Base-by-base conservation (phyloP, 2,329 filamentous ascomycete species). In the Xylaria sp. region DNA sequence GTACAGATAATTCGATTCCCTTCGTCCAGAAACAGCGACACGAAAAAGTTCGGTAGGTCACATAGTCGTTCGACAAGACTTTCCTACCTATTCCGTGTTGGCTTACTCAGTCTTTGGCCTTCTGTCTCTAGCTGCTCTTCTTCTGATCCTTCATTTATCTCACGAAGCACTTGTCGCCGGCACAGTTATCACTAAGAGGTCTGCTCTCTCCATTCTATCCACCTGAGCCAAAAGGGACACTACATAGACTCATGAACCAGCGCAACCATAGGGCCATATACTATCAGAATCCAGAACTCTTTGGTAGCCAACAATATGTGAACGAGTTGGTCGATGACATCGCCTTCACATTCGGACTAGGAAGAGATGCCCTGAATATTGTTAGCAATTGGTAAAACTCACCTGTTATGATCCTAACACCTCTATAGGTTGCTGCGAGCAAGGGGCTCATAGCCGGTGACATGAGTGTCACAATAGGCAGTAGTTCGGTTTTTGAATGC, bases 291-390 rank as follows among this genome's bases (percentile, higher is more conserved):
- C 88, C 90, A 4, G 85, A 89, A 10, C 81, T 97, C 0, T 97
- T 96, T 75, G 84, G 85, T 23, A 89, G 84, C 59, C 93, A 96
- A 77, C 77, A 79, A 17, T 83, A 88, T 15, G 92, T 96, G 0
- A 90, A 96, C 76, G 84, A 85, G 36, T 88, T 93, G 54, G 87
- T 96, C 0, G 92, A 96, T 74, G 90, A 92, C 70, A 80, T 97
- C 42, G 91, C 92, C 0, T 88, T 85, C 64, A 93, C 92, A 0
- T 85, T 96, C 17, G 85, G 85, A 0, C 80, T 92, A 9, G 83
- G 87, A 6, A 86, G 93, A 40, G 84, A 87, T 64, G 83, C 87
- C 17, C 80, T 96, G 23, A 93, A 93, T 67, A 89, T 97, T 75
- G 92, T 93, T 77, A 61, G 87, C 74, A 5, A 49, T 44, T 11